A percentile compares a stretch with the other conserved stretches of the same genome.
phyloP scores from a whole-genome alignment of 345 rosid species.

The Dipteronia sinensis region DNA sequence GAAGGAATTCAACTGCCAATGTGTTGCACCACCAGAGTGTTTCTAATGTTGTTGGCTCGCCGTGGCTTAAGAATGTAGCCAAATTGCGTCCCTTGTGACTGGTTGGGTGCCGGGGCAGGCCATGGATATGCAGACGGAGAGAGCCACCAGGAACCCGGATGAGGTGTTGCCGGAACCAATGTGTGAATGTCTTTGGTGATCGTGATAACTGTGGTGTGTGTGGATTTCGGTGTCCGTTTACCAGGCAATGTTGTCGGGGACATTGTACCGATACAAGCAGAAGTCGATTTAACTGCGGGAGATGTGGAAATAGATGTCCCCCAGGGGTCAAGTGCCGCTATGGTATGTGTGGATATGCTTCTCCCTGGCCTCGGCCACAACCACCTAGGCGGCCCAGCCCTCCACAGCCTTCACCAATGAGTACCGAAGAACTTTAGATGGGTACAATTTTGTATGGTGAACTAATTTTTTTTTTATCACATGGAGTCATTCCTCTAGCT shows the following conservation, averaged over 20 bases:
- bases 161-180: constrained; percentile 52
- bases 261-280: constrained; percentile 38
- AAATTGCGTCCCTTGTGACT: constrained; percentile 13
- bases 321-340: constrained; percentile 30
- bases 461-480: not conserved
- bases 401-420: not conserved
- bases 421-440: not conserved
- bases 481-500: not conserved
- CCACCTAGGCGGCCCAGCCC: constrained; percentile 1
- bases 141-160: constrained; percentile 26
- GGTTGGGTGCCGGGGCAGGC: constrained; percentile 39
- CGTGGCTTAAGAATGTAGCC: constrained; percentile 40
- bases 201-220: constrained; percentile 51
- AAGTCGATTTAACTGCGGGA: constrained; percentile 44
- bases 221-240: constrained; percentile 41
- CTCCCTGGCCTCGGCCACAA: constrained; percentile 6
- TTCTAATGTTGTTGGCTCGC: constrained; percentile 26
- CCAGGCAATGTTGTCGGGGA: constrained; percentile 54
- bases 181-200: constrained; percentile 49
- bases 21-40: constrained; percentile 8
- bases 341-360: constrained; percentile 67
- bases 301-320: constrained; percentile 49
- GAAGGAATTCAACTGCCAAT: not conserved
- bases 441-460: not conserved
- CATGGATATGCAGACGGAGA: constrained; percentile 47